phyloP scores from a whole-genome alignment of 176 grass and related monocot species.

The Eragrostis nindensis region DNA sequence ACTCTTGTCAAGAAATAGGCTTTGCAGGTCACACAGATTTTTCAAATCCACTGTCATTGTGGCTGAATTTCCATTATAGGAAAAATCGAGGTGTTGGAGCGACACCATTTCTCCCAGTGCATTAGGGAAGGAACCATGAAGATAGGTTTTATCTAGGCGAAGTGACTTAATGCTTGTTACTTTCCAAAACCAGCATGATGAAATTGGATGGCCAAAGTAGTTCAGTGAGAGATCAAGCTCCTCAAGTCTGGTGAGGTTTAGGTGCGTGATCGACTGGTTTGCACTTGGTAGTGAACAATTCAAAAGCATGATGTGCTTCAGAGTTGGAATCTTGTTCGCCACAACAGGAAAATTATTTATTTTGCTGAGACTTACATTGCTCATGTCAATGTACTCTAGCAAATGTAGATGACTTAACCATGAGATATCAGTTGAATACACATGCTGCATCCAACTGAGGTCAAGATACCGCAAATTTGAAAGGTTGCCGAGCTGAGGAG shows the following conservation, averaged over 20 bases:
- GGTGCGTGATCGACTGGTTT: background rate
- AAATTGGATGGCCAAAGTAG: background rate
- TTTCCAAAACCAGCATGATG: slow-evolving; percentile 49
- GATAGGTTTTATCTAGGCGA: background rate
- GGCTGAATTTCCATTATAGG: background rate
- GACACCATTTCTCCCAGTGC: background rate
- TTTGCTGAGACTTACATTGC: background rate
- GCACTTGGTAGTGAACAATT: background rate
- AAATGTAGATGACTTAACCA: background rate
- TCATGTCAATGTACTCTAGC: background rate
- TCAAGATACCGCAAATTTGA: background rate
- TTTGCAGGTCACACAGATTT: slow-evolving; percentile 7
- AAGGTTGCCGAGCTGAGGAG: background rate
- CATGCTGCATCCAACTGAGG: background rate
- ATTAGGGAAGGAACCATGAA: slow-evolving; percentile 13
- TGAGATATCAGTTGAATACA: background rate
- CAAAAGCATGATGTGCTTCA: background rate
- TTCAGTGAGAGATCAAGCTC: background rate
- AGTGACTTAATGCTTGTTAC: slow-evolving; percentile 7
- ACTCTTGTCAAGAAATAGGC: background rate
- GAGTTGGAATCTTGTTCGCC: background rate
- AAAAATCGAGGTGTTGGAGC: background rate
- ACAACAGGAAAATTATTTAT: background rate
- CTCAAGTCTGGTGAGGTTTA: slow-evolving; percentile 23
- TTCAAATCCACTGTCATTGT: background rate